Evolutionary conservation across 2,329 filamentous ascomycete species (phyloP).

Genomic region (Clonostachys chloroleuca): DNA sequence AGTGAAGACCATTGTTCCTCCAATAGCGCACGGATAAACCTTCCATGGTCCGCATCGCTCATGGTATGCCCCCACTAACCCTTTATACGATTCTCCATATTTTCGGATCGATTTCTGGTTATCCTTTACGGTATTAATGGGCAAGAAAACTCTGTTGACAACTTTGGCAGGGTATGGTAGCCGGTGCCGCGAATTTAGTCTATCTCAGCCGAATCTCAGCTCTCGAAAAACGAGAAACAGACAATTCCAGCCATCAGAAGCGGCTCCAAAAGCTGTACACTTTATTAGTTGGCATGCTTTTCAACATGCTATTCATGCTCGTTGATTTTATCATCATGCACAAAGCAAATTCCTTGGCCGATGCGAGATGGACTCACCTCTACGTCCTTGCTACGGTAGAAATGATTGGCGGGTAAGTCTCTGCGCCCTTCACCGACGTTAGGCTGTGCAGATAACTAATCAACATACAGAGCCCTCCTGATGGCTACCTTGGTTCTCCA

Average conservation of each 20-base stretch:
- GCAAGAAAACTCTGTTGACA: not conserved
- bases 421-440: too few species aligned
- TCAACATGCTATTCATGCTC: not conserved
- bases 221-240: not conserved
- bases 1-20: not conserved
- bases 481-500: too few species aligned
- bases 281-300: not conserved
- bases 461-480: too few species aligned
- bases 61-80: not conserved
- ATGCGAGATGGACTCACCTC: not conserved
- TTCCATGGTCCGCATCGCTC: not conserved
- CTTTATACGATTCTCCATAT: too few species aligned
- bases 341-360: not conserved
- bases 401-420: not conserved
- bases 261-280: not conserved
- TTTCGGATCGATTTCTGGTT: too few species aligned
- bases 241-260: not conserved
- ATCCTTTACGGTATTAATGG: not conserved
- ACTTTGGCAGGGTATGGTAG: not conserved
- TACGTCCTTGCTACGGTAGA: not conserved
- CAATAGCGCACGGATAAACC: not conserved
- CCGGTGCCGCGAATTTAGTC: not conserved
- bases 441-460: too few species aligned
- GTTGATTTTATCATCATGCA: not conserved
- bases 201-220: not conserved